phyloP scores from a whole-genome alignment of 1,284 basidiomycete genomes.

The Heliocybe sulcata region DNA sequence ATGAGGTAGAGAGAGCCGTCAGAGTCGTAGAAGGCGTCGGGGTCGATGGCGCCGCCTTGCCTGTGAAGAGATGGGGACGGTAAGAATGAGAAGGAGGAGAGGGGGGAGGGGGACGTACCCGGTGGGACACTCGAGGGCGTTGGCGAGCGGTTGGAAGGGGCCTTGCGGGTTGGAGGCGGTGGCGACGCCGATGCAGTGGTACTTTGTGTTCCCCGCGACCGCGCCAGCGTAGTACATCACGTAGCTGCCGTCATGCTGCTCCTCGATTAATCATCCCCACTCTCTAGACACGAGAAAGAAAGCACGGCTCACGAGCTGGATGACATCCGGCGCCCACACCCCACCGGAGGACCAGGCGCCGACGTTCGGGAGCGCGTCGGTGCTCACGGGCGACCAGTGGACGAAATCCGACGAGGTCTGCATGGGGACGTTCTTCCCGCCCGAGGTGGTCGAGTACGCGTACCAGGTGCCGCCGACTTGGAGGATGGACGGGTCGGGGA shows the following conservation, averaged over 20 bases:
- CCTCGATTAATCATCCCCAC: background rate
- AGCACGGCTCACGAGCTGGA: constrained; percentile 6
- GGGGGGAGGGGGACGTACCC: background rate
- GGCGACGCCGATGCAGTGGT: constrained; percentile 2
- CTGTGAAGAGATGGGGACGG: background rate
- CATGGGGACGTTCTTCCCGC: constrained; percentile 11
- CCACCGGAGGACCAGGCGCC: constrained; percentile 11
- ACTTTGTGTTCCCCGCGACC: constrained; percentile 2
- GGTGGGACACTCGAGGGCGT: background rate
- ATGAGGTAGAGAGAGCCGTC: constrained; percentile 13
- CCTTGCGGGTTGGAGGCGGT: constrained; percentile 4
- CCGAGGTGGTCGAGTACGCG: constrained; percentile 5
- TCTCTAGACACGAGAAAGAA: background rate
- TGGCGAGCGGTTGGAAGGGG: constrained; percentile 1
- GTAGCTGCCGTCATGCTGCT: constrained; percentile 8
- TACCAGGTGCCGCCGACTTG: constrained; percentile 5
- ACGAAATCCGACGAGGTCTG: constrained; percentile 10
- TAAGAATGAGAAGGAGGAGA: background rate
- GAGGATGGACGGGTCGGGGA: constrained; percentile 15
- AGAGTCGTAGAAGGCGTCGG: constrained; percentile 9
- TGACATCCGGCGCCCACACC: constrained; percentile 14
- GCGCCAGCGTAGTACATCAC: constrained; percentile 13
- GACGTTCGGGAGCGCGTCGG: constrained; percentile 12
- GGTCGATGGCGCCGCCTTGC: constrained; percentile 1
- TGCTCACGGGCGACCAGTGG: constrained; percentile 2